phyloP scores from a whole-genome alignment of 352 stramenopile genomes.

The Phytophthora sp. region DNA sequence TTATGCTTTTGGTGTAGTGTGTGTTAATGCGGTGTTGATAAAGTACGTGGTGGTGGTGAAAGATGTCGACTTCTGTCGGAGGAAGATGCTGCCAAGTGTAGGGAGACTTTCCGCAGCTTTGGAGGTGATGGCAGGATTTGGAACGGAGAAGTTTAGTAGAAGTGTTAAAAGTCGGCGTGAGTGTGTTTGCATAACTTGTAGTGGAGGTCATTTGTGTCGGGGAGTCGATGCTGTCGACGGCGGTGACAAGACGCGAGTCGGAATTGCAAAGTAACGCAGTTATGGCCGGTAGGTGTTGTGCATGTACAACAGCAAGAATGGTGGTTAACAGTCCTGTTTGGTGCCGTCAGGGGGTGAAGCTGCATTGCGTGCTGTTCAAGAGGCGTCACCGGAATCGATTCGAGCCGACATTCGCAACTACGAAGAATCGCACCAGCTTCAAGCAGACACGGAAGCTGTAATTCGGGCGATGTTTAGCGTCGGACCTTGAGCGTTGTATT shows the following conservation, averaged over 20 bases:
- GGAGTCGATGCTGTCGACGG: conserved; percentile 23
- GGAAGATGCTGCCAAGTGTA: conserved; percentile 31
- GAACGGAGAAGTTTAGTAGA: background rate
- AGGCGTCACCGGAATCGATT: conserved; percentile 17
- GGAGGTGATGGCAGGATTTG: conserved; percentile 27
- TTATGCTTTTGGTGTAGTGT: background rate
- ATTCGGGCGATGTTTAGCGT: conserved; percentile 35
- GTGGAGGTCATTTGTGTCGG: conserved; percentile 41
- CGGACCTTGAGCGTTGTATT: conserved; percentile 6
- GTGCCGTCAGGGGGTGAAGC: conserved; percentile 24
- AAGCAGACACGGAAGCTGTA: conserved; percentile 34
- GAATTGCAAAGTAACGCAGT: conserved; percentile 6
- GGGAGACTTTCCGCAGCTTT: conserved; percentile 32
- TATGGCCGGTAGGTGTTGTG: conserved; percentile 21
- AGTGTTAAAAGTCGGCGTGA: background rate
- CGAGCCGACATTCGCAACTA: conserved; percentile 30
- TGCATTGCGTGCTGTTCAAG: conserved; percentile 29
- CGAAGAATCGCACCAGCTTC: conserved; percentile 26
- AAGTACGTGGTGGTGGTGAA: background rate
- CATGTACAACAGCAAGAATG: background rate
- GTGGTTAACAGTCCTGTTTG: background rate
- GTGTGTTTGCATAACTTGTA: background rate
- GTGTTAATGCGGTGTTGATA: background rate
- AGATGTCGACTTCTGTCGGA: conserved; percentile 35
- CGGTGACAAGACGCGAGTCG: background rate